Conservation (phyloP, 352 stramenopile species). For the Sclerospora graminicola region DNA sequence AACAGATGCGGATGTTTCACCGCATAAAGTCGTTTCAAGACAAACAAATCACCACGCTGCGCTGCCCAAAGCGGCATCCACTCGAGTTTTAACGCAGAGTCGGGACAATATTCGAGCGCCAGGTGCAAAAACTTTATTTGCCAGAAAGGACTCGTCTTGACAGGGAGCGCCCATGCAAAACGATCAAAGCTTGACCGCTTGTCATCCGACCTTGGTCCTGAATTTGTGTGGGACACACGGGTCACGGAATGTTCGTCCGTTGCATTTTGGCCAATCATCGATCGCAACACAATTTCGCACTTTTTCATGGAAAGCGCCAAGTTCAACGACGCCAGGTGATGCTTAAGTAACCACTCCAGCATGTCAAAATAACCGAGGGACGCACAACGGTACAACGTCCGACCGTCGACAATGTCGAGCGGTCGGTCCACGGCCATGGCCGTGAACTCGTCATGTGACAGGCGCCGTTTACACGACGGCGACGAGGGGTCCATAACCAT, state of each 20-base stretch:
- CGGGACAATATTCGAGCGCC: conserved; percentile 13
- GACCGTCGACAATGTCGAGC: conserved; percentile 15
- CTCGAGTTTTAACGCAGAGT: conserved; percentile 13
- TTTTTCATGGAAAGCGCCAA: conserved; percentile 19
- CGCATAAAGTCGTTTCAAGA: conserved; percentile 16
- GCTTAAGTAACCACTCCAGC: conserved; percentile 25
- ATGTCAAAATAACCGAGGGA: conserved; percentile 12
- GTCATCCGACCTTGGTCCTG: not conserved
- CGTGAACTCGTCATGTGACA: conserved; percentile 11
- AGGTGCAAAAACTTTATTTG: conserved; percentile 17
- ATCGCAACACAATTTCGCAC: conserved; percentile 17
- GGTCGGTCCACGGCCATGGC: conserved; percentile 4
- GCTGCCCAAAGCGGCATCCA: conserved; percentile 24
- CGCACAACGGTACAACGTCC: conserved; percentile 17
- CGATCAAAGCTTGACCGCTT: conserved; percentile 9
- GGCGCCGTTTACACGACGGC: conserved; percentile 9
- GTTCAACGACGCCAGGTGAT: conserved; percentile 2
- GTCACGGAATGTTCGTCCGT: too few relatives aligned
- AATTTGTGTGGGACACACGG: too few relatives aligned
- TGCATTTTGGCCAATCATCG: conserved; percentile 10
- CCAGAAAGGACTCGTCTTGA: conserved; percentile 21
- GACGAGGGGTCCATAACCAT: conserved; percentile 4
- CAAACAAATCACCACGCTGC: conserved; percentile 19
- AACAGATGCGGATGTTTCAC: conserved; percentile 25
- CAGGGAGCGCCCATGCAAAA: conserved; percentile 24